These are phyloP conservation scores for Zea luxurians DNA, from an alignment of 176 grass and related monocot genomes.

Conservation along the genomic window DNA sequence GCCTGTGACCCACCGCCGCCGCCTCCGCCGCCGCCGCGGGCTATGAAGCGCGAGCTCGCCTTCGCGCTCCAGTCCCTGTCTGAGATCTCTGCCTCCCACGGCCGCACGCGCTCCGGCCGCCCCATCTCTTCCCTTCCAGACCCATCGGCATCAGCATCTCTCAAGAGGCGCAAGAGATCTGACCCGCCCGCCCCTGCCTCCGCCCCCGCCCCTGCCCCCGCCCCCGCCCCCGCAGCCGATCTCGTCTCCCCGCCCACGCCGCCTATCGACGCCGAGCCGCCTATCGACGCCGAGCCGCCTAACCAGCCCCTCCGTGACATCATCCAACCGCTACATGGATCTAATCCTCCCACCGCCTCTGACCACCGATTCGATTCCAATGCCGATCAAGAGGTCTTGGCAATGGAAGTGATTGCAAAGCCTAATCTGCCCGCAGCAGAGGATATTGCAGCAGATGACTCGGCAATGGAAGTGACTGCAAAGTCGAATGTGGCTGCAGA, in stretches of 20 bases:
- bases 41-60: conserved; percentile 64
- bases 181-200: not conserved
- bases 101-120: conserved; percentile 59
- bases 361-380: not conserved
- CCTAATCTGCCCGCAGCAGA: not conserved
- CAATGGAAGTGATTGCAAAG: not conserved
- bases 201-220: not conserved
- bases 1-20: not conserved
- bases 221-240: conserved; percentile 23
- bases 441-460: not conserved
- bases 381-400: not conserved
- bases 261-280: conserved; percentile 46
- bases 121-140: conserved; percentile 22
- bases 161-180: conserved; percentile 56
- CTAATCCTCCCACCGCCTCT: not conserved
- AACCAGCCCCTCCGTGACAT: conserved; percentile 19
- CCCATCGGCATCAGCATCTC: not conserved
- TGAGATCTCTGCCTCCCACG: conserved; percentile 40
- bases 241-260: conserved; percentile 43
- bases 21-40: conserved; percentile 38
- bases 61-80: conserved; percentile 54
- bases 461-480: not conserved
- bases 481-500: not conserved
- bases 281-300: conserved; percentile 41
- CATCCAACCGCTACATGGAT: conserved; percentile 1